A percentile compares a stretch with the other conserved stretches of the same genome.
Evolutionary conservation across 768 basidiomycete genomes (phyloP).

Genomic region (Clitopilus passeckerianus): DNA sequence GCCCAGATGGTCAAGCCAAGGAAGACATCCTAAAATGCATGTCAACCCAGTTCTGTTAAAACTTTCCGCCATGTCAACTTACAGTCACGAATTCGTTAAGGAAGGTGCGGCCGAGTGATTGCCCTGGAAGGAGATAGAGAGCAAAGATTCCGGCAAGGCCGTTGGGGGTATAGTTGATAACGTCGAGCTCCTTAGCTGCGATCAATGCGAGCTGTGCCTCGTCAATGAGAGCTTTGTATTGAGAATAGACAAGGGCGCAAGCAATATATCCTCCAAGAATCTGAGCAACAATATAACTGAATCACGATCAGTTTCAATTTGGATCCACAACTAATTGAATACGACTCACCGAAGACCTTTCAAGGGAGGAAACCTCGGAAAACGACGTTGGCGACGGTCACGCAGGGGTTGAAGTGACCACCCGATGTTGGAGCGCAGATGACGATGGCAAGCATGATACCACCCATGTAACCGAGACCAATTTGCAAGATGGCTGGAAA

Average conservation of each 20-base stretch:
- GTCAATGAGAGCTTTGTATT: slow-evolving; percentile 50
- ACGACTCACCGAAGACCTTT: slow-evolving; percentile 43
- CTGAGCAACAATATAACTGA: slow-evolving; percentile 63
- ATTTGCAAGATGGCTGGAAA: slow-evolving; percentile 47
- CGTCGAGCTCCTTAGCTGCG: slow-evolving; percentile 18
- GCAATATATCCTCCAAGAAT: slow-evolving; percentile 63
- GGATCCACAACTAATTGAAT: neutral
- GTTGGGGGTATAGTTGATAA: slow-evolving; percentile 28
- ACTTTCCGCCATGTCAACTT: slow-evolving; percentile 11
- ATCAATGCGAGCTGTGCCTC: slow-evolving; percentile 24
- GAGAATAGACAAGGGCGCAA: slow-evolving; percentile 52
- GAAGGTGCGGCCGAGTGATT: slow-evolving; percentile 40
- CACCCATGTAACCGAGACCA: slow-evolving; percentile 53
- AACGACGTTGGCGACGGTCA: slow-evolving; percentile 47
- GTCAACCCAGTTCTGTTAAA: neutral
- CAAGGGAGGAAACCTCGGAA: slow-evolving; percentile 46
- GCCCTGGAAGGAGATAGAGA: slow-evolving; percentile 40
- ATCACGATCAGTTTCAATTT: neutral
- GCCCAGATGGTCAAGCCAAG: slow-evolving; percentile 50
- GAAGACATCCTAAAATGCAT: slow-evolving; percentile 32
- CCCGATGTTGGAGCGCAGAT: slow-evolving; percentile 51
- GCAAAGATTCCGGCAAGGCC: slow-evolving; percentile 51
- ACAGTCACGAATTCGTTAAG: slow-evolving; percentile 56
- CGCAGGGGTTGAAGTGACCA: slow-evolving; percentile 63
- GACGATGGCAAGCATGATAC: slow-evolving; percentile 54